These are phyloP conservation scores for Coriaria nepalensis DNA, from an alignment of 306 rosid species.

Conservation along the genomic window DNA sequence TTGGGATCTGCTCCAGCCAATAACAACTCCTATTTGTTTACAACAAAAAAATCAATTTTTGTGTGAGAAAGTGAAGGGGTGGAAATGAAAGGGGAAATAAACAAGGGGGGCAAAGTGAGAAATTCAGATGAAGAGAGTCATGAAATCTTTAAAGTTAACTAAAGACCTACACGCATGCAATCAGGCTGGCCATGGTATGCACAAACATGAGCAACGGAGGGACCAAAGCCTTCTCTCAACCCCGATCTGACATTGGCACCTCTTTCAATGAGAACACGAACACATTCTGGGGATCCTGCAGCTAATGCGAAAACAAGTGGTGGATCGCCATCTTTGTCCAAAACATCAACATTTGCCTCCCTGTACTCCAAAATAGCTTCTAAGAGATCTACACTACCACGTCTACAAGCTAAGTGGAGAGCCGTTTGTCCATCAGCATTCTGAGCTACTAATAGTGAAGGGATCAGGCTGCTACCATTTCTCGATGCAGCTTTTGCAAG, in stretches of 20 bases:
- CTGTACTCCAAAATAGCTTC: constrained; percentile 65
- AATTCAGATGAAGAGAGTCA: constrained; percentile 8
- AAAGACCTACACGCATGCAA: constrained; percentile 87
- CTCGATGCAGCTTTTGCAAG: constrained; percentile 57
- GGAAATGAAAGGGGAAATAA: no score
- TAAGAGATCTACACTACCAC: constrained; percentile 82
- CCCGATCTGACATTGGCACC: constrained; percentile 81
- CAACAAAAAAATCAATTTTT: constrained; percentile 11
- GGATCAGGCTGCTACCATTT: constrained; percentile 38
- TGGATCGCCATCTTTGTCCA: constrained; percentile 97
- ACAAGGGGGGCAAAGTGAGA: background rate
- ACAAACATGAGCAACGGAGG: constrained; percentile 93
- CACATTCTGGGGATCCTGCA: constrained; percentile 96
- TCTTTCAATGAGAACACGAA: constrained; percentile 54
- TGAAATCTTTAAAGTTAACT: constrained; percentile 14
- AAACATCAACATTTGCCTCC: constrained; percentile 83
- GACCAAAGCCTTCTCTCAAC: constrained; percentile 86
- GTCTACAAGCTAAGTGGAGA: constrained; percentile 92
- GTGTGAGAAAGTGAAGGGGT: background rate
- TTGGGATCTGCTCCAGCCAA: constrained; percentile 98
- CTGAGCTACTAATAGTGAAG: constrained; percentile 70
- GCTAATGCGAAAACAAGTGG: constrained; percentile 95
- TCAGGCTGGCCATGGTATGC: constrained; percentile 99
- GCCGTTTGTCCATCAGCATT: constrained; percentile 94
- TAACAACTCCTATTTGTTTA: constrained; percentile 60